These are phyloP conservation scores for Penicillium sp. DNA, from an alignment of 2,329 filamentous ascomycete genomes.

Conservation along the genomic window DNA sequence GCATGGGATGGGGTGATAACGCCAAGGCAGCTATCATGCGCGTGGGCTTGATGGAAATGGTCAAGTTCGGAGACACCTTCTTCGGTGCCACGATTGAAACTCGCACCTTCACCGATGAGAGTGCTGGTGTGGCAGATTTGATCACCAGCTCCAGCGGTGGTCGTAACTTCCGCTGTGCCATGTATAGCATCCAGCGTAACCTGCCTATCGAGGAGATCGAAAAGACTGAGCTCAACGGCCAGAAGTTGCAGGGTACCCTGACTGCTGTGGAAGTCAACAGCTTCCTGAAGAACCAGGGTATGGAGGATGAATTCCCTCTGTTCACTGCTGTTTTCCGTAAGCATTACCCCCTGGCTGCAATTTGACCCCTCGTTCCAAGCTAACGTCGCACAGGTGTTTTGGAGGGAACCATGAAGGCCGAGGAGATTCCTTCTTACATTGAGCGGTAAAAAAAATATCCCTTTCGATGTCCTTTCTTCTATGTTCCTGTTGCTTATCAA, in stretches of 20 bases:
- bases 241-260: slow-evolving; percentile 91
- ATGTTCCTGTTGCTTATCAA: slow-evolving; percentile 23
- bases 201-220: slow-evolving; percentile 85
- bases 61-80: slow-evolving; percentile 91
- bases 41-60: slow-evolving; percentile 92
- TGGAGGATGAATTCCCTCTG: slow-evolving; percentile 82
- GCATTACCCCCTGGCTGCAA: slow-evolving; percentile 13
- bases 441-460: slow-evolving; percentile 41
- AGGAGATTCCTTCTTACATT: slow-evolving; percentile 75
- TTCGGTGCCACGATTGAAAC: slow-evolving; percentile 78
- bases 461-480: slow-evolving; percentile 3
- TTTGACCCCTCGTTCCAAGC: slow-evolving; percentile 14
- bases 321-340: slow-evolving; percentile 80
- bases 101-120: slow-evolving; percentile 94
- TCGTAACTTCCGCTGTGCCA: slow-evolving; percentile 91
- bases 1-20: slow-evolving; percentile 96
- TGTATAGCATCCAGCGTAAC: slow-evolving; percentile 76
- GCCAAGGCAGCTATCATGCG: slow-evolving; percentile 99
- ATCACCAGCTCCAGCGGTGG: slow-evolving; percentile 92
- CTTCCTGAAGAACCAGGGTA: slow-evolving; percentile 75
- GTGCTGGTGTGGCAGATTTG: slow-evolving; percentile 88
- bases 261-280: slow-evolving; percentile 89
- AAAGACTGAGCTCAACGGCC: slow-evolving; percentile 84
- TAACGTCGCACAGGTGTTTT: slow-evolving; percentile 60
- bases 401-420: slow-evolving; percentile 69